Base-by-base conservation (phyloP, 345 rosid genomes). In the Eucalyptus microcorys region DNA sequence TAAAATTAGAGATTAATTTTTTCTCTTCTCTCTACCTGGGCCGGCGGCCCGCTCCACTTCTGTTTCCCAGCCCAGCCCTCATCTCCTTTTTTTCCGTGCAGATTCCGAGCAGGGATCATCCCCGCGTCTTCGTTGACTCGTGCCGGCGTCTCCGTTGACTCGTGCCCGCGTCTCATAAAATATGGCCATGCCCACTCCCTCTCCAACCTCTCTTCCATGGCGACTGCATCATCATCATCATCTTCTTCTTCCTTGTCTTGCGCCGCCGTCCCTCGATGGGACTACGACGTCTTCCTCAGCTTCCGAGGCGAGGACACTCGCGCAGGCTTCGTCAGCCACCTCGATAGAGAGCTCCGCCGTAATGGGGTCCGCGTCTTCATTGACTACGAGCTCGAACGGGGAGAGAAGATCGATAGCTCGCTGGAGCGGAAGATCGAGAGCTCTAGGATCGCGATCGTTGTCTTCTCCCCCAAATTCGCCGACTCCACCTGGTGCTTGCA, bases 201-300 rank as follows among this genome's bases (percentile, higher is more conserved):
- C 50, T 49, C 50, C 50, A 1, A 49, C 50, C 6, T n/a, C 6
- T 49, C 52, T 49, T 49, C 7, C 52, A 49, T 49, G 52, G 52
- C 52, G 6, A 2, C 52, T 49, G 52, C 52, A 49, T 49, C 52
- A 1, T 49, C 57, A 7, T 52, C 61, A 4, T 45, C 47, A 8
- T 45, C 48, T 47, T 57, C 64, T 26, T 57, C n/a, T 57, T 57
- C 32, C 14, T 12, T 7, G 7, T 27, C 66, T 11, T 48, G 48
- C 13, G 37, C 32, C 32, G 59, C 57, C 37, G 42, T 47, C 50
- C 30, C n/a, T 79, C 71, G 43, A 13, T 81, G 84, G 90, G 88
- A 80, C 43, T 88, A 89, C 86, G 92, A 92, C 50, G 92, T 92
- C 49, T 92, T 90, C 89, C 53, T 91, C 87, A 92, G 93, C 84